Conservation (phyloP, 108 stramenopile species). For the Asterionellopsis glacialis region DNA sequence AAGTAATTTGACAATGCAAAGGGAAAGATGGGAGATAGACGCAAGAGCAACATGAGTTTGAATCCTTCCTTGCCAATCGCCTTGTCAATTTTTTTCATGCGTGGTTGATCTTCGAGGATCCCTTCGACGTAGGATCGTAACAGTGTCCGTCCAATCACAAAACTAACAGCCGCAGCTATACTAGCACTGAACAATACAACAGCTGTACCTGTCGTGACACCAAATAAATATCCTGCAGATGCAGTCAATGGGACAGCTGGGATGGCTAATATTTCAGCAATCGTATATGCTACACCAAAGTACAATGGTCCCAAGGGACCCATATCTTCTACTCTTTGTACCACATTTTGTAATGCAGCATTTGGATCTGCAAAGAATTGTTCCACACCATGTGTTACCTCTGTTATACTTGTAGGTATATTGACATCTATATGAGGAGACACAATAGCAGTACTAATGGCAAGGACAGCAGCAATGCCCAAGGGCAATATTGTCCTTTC, state of each 20-base stretch:
- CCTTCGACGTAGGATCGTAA: conserved; percentile 64
- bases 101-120: conserved; percentile 53
- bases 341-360: conserved; percentile 23
- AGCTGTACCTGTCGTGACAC: conserved; percentile 61
- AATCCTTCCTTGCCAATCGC: conserved; percentile 89
- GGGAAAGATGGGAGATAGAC: conserved; percentile 86
- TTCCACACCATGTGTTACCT: neutral
- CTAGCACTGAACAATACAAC: conserved; percentile 67
- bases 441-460: too few species aligned
- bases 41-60: conserved; percentile 81
- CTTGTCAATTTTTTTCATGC: conserved; percentile 67
- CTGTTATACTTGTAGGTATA: neutral
- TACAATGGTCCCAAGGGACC: conserved; percentile 28
- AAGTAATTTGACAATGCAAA: conserved; percentile 89
- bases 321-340: conserved; percentile 29
- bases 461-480: too few species aligned
- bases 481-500: too few species aligned
- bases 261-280: conserved; percentile 79
- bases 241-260: conserved; percentile 84
- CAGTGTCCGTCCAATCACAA: conserved; percentile 75
- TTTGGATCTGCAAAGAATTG: conserved; percentile 18
- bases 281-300: conserved; percentile 45
- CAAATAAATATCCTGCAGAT: conserved; percentile 86
- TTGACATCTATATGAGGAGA: too few species aligned
- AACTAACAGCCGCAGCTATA: conserved; percentile 66